phyloP scores from a whole-genome alignment of 108 stramenopile genomes.

The Cyclotella distinguenda region DNA sequence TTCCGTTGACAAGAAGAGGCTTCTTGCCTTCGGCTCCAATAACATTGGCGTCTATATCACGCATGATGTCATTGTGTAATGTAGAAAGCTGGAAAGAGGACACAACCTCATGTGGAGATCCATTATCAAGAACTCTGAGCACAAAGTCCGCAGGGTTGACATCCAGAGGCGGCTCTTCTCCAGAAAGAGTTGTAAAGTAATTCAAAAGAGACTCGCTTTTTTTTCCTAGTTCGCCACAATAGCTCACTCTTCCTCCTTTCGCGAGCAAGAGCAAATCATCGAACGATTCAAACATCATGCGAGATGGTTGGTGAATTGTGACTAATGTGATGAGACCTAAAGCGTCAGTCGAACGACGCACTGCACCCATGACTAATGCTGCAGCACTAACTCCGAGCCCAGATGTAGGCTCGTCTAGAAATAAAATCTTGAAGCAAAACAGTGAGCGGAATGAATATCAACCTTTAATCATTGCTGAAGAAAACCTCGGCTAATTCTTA shows the following conservation, averaged over 20 bases:
- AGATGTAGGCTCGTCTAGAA: constrained; percentile 37
- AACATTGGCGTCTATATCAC: constrained; percentile 18
- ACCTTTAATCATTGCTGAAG: too few species aligned
- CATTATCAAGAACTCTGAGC: constrained; percentile 21
- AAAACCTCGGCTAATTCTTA: not conserved
- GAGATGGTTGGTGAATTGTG: constrained; percentile 45
- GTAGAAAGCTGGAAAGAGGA: constrained; percentile 17
- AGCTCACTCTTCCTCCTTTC: constrained; percentile 35
- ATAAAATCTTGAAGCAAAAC: constrained; percentile 9
- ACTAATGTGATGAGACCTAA: constrained; percentile 31
- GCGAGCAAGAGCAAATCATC: constrained; percentile 39
- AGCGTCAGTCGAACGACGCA: constrained; percentile 29
- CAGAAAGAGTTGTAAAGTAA: constrained; percentile 21
- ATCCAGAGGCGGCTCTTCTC: not conserved
- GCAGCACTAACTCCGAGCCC: constrained; percentile 36
- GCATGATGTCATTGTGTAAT: not conserved
- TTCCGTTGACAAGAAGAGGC: not conserved
- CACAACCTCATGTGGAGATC: constrained; percentile 23
- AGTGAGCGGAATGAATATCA: too few species aligned
- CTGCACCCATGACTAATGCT: constrained; percentile 33
- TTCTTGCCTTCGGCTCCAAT: not conserved
- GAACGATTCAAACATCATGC: constrained; percentile 36
- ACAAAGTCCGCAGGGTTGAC: constrained; percentile 37
- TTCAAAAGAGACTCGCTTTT: constrained; percentile 12
- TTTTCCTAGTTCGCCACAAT: constrained; percentile 25